Evolutionary conservation across 148 eudicot genomes (phyloP), one percentile per base, ranked within the genome.

Genomic region (Vaccinium macrocarpon): DNA sequence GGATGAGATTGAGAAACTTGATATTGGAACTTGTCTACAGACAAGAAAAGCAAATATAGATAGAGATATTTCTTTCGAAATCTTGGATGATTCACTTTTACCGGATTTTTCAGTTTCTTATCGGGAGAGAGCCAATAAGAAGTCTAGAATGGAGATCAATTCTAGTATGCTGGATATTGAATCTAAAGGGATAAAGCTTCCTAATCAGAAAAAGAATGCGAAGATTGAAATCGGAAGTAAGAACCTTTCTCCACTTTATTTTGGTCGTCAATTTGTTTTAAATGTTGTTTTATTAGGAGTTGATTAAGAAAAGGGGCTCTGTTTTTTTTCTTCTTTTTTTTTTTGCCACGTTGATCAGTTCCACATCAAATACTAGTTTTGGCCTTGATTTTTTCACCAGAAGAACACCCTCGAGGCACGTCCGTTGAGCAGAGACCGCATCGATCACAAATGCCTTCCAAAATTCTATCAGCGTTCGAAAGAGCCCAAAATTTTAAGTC

Each of bases 401-500:
- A 50, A 66, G 83, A 50, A 49, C 5, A n/a, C 9, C 7, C 1
- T 50, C 16, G 25, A 48, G 76, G 61, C 11, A 46, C 10, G 19
- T 64, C 71, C 29, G 9, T 9, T 23, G 71, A 12, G 4, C 3
- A 0, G 29, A 10, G 32, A 23, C 71, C 1, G 4, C 71, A 25
- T n/a, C 71, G 10, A 64, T 64, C 71, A 23, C 71, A 25, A 64
- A 23, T 64, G 4, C 29, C 71, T 64, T 3, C 10, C 71, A 64
- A 23, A 9, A 23, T 8, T 74, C 25, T 32, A 27, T 21, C 77
- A 42, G 86, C 86, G 11, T 27, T 70, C 16, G 61, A 71, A 80
- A 84, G 73, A 84, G 86, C 83, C 51, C n/a, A 27, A 42, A 73
- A 82, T 81, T 89, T 81, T 74, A 79, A 80, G 59, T 83, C 81